A percentile compares a stretch with the other conserved stretches of the same genome.
Conservation (phyloP, 371 early-diverging fungal genomes). For the Dipsacomyces acuminosporus region DNA sequence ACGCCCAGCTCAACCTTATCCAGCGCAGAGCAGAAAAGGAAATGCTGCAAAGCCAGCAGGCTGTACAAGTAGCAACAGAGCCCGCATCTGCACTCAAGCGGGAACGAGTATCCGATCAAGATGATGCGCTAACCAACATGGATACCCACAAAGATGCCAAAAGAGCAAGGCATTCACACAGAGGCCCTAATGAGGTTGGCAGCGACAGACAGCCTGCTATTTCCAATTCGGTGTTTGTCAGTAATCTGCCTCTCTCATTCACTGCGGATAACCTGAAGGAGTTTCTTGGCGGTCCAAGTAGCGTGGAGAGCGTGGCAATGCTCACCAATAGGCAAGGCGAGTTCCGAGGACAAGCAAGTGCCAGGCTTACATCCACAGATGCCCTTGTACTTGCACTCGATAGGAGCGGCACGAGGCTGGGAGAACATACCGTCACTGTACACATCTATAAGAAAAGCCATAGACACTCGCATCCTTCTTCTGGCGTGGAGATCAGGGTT, state of each 20-base stretch:
- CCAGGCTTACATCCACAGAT: slow-evolving; percentile 3
- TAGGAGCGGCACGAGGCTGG: slow-evolving; percentile 20
- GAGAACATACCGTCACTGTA: slow-evolving; percentile 15
- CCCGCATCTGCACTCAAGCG: slow-evolving; percentile 11
- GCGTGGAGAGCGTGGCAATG: slow-evolving; percentile 7
- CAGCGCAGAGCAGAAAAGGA: slow-evolving; percentile 19
- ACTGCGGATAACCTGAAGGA: slow-evolving; percentile 5
- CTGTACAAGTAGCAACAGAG: slow-evolving; percentile 1
- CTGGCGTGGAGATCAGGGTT: slow-evolving; percentile 12
- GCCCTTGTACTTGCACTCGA: slow-evolving; percentile 28
- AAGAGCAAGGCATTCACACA: neutral
- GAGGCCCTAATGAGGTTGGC: too few relatives aligned
- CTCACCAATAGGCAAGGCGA: slow-evolving; percentile 17
- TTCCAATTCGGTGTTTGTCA: slow-evolving; percentile 15
- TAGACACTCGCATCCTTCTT: slow-evolving; percentile 1
- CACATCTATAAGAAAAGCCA: slow-evolving; percentile 21
- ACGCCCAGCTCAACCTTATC: slow-evolving; percentile 13
- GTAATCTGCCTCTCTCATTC: slow-evolving; percentile 14
- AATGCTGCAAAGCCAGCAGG: neutral
- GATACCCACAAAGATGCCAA: neutral
- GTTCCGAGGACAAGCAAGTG: slow-evolving; percentile 30
- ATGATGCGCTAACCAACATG: neutral
- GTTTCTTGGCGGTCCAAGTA: slow-evolving; percentile 16
- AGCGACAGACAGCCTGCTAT: neutral
- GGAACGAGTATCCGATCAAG: slow-evolving; percentile 2